Evolutionary conservation across 306 rosid genomes (phyloP).

Genomic region (Begonia peltatifolia): DNA sequence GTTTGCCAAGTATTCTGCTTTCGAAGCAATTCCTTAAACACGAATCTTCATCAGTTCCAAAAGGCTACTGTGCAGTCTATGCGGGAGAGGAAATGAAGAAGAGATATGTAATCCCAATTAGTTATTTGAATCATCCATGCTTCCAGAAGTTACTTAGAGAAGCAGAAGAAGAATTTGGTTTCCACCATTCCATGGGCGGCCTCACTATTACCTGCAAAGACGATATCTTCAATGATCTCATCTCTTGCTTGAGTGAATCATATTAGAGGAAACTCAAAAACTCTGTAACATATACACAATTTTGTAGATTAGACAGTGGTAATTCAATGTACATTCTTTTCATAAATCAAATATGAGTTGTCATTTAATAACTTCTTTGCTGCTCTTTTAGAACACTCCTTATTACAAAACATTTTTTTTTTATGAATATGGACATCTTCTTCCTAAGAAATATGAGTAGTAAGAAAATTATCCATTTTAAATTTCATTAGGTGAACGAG

Average conservation of each 20-base stretch:
- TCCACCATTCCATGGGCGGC: conserved; percentile 17
- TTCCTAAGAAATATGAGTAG: conserved; percentile 7
- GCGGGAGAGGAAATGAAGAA: conserved; percentile 13
- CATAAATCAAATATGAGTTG: no score
- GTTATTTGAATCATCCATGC: conserved; percentile 19
- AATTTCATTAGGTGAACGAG: no score
- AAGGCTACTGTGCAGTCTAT: conserved; percentile 4
- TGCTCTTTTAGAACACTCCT: no score
- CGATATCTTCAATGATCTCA: not conserved
- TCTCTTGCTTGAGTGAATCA: not conserved
- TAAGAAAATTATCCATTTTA: not conserved
- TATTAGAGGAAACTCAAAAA: not conserved
- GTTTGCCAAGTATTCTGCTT: conserved; percentile 5
- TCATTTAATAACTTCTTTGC: no score
- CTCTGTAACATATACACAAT: not conserved
- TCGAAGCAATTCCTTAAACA: not conserved
- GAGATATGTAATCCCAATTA: conserved; percentile 13
- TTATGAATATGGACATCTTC: conserved; percentile 9
- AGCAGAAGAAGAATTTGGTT: conserved; percentile 19
- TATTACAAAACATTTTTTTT: no score
- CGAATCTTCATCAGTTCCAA: no score
- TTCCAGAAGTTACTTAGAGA: conserved; percentile 13
- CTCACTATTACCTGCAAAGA: conserved; percentile 16
- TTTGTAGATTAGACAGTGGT: no score
- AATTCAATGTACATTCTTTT: no score